Evolutionary conservation across 768 basidiomycete genomes (phyloP).

Genomic region (Coprinellus micaceus): DNA sequence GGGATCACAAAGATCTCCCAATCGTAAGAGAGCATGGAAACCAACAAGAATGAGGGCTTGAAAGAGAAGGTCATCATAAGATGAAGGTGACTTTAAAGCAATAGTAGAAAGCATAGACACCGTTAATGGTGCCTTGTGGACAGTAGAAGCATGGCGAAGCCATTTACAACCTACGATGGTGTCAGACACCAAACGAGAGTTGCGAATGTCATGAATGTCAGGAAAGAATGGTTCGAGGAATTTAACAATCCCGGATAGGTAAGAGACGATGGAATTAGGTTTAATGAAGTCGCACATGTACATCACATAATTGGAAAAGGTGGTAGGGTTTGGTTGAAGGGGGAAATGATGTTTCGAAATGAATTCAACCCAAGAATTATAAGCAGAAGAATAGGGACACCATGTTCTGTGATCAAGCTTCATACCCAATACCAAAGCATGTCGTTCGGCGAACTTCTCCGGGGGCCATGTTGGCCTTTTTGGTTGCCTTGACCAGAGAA

Average conservation of each 20-base stretch:
- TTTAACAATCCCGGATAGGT: constrained; percentile 39
- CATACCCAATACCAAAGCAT: constrained; percentile 31
- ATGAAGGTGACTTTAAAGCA: constrained; percentile 9
- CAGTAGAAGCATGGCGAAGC: constrained; percentile 11
- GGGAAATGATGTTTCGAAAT: constrained; percentile 23
- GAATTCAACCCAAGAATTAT: constrained; percentile 32
- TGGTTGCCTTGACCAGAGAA: constrained; percentile 2
- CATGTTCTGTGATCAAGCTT: constrained; percentile 23
- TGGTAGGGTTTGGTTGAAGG: constrained; percentile 30
- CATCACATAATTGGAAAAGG: constrained; percentile 30
- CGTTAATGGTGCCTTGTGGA: constrained; percentile 26
- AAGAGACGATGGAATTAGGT: constrained; percentile 31
- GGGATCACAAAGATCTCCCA: constrained; percentile 31
- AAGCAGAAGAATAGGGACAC: constrained; percentile 25
- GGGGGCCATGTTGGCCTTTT: constrained; percentile 7
- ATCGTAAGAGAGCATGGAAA: constrained; percentile 28
- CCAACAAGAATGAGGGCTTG: constrained; percentile 22
- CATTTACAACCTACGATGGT: constrained; percentile 30
- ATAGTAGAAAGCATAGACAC: constrained; percentile 11
- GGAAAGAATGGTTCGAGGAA: constrained; percentile 34
- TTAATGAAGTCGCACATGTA: constrained; percentile 35
- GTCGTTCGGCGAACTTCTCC: constrained; percentile 25
- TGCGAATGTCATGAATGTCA: constrained; percentile 19
- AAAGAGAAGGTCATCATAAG: constrained; percentile 20
- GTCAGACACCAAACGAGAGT: constrained; percentile 20